Base-by-base conservation (phyloP, 2,329 filamentous ascomycete species). In the Penicillium sp. region DNA sequence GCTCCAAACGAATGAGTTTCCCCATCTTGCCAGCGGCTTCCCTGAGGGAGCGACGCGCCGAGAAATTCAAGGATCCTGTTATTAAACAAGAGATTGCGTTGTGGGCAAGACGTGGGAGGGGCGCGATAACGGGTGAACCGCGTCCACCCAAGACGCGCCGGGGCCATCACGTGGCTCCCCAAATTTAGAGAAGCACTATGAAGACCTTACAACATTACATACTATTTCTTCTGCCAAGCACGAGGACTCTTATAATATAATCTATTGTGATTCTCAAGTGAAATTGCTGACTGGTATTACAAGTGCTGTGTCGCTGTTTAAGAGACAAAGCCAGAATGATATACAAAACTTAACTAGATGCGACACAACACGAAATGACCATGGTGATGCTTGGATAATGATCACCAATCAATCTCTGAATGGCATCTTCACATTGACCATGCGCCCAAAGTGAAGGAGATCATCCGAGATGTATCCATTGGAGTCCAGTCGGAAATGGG, bases 1-100 rank as follows among this genome's bases (percentile, higher is more conserved):
- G 82, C 81, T 97, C 93, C 50, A 99, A 86, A 60, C 92, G 88
- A 70, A 96, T 90, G 69, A 99, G 88, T 78, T 97, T 97, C 65
- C 93, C 93, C 94, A 99, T 97, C 61, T 74, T 87, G 78, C 74
- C 63, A 59, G 65, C 59, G 59, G 63, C 68, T 66, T 59, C 63
- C 56, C 56, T 48, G 58, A 61, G 63, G 61, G 59, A 62, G 61
- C 56, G 59, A 57, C 57, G 52, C 62, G 53, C 50, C 52, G 56
- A 57, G 44, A 55, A 42, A 52, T 46, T 52, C 51, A 55, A 52
- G 50, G 8, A 49, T 53, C 38, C 55, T 45, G 51, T 58, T 61
- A 62, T 60, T 49, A 60, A 56, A 43, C 50, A 50, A 52, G 20
- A 31, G 47, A 58, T 48, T 57, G 56, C 52, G 37, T 38, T 53